phyloP scores from a whole-genome alignment of 2,329 filamentous ascomycete species.

The Fusarium zealandicum region DNA sequence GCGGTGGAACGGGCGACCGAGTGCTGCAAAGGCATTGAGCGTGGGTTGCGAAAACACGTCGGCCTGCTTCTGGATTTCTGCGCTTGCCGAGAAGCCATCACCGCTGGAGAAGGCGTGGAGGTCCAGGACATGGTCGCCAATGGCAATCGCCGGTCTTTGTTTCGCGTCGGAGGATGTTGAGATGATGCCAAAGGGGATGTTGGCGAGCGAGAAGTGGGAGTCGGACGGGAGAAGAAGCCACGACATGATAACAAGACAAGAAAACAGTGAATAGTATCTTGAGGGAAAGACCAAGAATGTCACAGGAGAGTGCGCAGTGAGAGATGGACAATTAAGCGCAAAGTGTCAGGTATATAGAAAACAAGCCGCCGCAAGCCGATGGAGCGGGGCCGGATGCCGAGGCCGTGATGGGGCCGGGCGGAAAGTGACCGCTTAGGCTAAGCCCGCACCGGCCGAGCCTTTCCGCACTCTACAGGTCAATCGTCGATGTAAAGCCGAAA shows the following conservation, averaged over 20 bases:
- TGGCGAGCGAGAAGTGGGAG: conserved; percentile 63
- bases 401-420: conserved; percentile 13
- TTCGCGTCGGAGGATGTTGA: conserved; percentile 63
- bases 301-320: not conserved
- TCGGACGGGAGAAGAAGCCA: conserved; percentile 46
- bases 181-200: conserved; percentile 86
- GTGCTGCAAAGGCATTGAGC: conserved; percentile 48
- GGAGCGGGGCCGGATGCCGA: conserved; percentile 6
- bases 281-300: not conserved
- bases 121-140: conserved; percentile 76
- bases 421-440: conserved; percentile 11
- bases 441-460: not conserved
- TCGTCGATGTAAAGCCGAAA: no score
- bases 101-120: conserved; percentile 65
- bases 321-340: not conserved
- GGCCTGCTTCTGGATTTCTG: conserved; percentile 38
- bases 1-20: conserved; percentile 73
- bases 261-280: not conserved
- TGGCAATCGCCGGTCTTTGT: conserved; percentile 72
- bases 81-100: conserved; percentile 49
- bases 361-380: conserved; percentile 33
- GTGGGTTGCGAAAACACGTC: conserved; percentile 40
- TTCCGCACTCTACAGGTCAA: not conserved
- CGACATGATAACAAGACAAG: conserved; percentile 29
- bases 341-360: conserved; percentile 8